Base-by-base conservation (phyloP, 805 yeast species). In the Starmerella stigmatis region DNA sequence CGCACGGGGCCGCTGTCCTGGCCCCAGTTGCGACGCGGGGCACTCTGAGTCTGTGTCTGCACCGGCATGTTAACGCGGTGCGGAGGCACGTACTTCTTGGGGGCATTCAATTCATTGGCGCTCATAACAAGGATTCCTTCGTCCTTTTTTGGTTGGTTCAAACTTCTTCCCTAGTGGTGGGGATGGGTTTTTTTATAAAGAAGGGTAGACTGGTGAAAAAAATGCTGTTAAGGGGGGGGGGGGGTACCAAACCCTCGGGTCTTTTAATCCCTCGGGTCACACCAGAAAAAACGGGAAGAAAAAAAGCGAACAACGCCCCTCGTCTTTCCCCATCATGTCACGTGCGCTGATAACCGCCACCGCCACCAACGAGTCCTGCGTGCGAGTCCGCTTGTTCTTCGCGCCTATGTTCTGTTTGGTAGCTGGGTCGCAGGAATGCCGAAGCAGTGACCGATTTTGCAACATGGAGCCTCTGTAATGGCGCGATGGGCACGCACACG, bases 1-100 rank as follows among this genome's bases (percentile, higher is more conserved):
- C 33, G 26, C 30, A 16, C 27, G 34, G 59, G 55, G 36, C n/a
- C n/a, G n/a, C n/a, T n/a, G n/a, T 48, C 50, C 41, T 54, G 52
- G 41, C 46, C 41, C 47, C 56, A 44, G 47, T 53, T 52, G 37
- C 39, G 16, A 32, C 44, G 37, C 47, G 43, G 46, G 44, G 57
- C 51, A 42, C 53, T 45, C 41, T 54, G 57, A 42, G 53, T 45
- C 41, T 54, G 57, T 46, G 57, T 42, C 65, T 60, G 19, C 10
- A 20, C 39, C 33, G 50, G 53, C 45, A 31, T 33, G 47, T 54
- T 47, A 23, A 58, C 57, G 27, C 56, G 56, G 60, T 75, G 79
- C 53, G 81, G 81, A 38, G 80, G 81, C 33, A 74, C 76, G 62
- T 76, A 75, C 55, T 59, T 41, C 49, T 51, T 27, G 26, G 48